Evolutionary conservation across 352 stramenopile genomes (phyloP).

Genomic region (Elongisporangium senticosum): DNA sequence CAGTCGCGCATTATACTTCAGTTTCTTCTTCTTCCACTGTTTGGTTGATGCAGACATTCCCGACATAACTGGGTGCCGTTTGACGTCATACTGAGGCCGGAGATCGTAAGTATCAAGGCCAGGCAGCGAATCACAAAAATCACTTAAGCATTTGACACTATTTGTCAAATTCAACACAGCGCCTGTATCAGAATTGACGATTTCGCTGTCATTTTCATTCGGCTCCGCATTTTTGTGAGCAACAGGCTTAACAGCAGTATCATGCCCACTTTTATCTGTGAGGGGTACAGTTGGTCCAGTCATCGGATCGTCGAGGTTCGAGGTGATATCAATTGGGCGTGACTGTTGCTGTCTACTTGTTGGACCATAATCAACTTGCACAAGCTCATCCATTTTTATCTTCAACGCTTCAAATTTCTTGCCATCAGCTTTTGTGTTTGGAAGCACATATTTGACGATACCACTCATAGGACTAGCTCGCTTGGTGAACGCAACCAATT

Average conservation of each 20-base stretch:
- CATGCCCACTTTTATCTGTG: no score
- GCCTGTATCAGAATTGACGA: slow-evolving; percentile 60
- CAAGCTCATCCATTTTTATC: slow-evolving; percentile 46
- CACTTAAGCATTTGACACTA: slow-evolving; percentile 58
- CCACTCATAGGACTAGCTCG: slow-evolving; percentile 33
- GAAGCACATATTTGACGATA: slow-evolving; percentile 69
- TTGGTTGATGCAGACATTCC: slow-evolving; percentile 51
- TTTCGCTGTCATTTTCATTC: slow-evolving; percentile 27
- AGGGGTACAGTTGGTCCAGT: no score
- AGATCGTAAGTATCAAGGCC: slow-evolving; percentile 80
- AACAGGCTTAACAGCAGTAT: neutral
- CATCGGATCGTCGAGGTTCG: slow-evolving; percentile 1
- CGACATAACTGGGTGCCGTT: slow-evolving; percentile 44
- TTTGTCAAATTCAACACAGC: slow-evolving; percentile 61
- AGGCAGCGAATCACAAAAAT: slow-evolving; percentile 78
- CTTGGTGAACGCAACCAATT: slow-evolving; percentile 63
- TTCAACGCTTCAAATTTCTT: slow-evolving; percentile 65
- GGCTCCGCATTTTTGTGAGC: slow-evolving; percentile 1
- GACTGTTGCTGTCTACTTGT: no score
- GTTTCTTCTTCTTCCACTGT: slow-evolving; percentile 62
- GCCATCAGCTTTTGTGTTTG: slow-evolving; percentile 20
- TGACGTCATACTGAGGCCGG: slow-evolving; percentile 69
- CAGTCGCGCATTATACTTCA: slow-evolving; percentile 75
- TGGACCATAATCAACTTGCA: no score
- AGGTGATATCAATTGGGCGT: slow-evolving; percentile 1